A percentile compares a stretch with the other conserved stretches of the same genome.
Conservation (phyloP, 306 rosid species). For the Castanospermum australe region DNA sequence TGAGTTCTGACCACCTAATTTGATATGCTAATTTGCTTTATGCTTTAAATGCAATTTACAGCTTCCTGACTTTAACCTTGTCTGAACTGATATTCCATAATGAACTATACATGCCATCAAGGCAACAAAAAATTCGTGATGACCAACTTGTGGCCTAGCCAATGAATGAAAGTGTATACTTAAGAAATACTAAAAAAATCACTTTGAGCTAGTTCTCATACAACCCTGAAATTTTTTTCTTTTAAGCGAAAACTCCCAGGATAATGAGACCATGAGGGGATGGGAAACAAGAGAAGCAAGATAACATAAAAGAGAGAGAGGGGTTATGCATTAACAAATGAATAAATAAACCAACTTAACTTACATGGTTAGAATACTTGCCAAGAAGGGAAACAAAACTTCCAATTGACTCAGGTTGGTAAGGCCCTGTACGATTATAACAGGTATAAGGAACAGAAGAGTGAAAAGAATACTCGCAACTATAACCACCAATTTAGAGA, state of each 20-base stretch:
- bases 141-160: not conserved
- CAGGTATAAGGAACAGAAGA: slow-evolving; percentile 77
- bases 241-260: not conserved
- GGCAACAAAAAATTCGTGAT: slow-evolving; percentile 1
- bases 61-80: not conserved
- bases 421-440: slow-evolving; percentile 72
- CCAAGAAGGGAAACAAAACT: slow-evolving; percentile 78
- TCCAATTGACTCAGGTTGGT: slow-evolving; percentile 45
- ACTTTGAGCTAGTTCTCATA: not conserved
- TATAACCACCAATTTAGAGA: slow-evolving; percentile 75
- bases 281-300: slow-evolving; percentile 13
- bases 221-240: not conserved
- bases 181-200: not conserved
- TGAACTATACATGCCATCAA: not conserved
- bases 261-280: not conserved
- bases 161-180: not conserved
- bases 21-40: not conserved
- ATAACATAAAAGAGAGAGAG: slow-evolving; percentile 5
- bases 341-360: slow-evolving; percentile 32
- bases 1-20: not conserved
- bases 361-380: slow-evolving; percentile 76
- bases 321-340: not conserved
- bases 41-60: not conserved
- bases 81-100: not conserved
- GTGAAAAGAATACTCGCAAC: slow-evolving; percentile 60